Base-by-base conservation (phyloP, 73 alveolate genomes). In the Tetrahymena elliotti region DNA sequence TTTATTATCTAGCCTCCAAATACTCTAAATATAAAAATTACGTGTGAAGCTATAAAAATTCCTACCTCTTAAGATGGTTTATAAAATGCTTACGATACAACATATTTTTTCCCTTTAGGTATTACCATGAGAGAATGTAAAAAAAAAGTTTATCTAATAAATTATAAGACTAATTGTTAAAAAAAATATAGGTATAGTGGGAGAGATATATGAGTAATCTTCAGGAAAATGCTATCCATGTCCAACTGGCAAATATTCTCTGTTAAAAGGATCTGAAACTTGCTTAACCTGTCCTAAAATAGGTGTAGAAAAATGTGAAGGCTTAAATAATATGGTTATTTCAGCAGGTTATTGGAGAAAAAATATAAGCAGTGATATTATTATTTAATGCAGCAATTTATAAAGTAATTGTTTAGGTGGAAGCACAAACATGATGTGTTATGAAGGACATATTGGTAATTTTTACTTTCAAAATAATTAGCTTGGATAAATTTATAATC, bases 401-500 rank as follows among this genome's bases (percentile, higher is more conserved):
- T 18, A 33, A 20, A 35, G 38, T 4, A 94, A 94, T 84, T 94
- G 96, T 33, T 4, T 47, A 12, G 96, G 96, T 15, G 96, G 96
- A 24, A 84, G 33, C 34, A 83, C 4, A 8, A 68, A 31, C 36
- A 3, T 22, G 16, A n/a, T 68, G 92, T 92, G 95, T 53, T 84
- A 94, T 94, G 83, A 94, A 94, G 93, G 96, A 40, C 93, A 31
- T 88, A 6, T 94, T 83, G 83, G 35, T 84, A 22, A n/a, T n/a
- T n/a, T n/a, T n/a, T n/a, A n/a, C n/a, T n/a, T n/a, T n/a, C n/a
- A n/a, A n/a, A n/a, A n/a, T n/a, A n/a, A n/a, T n/a, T n/a, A n/a
- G n/a, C n/a, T n/a, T n/a, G n/a, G n/a, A n/a, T n/a, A n/a, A n/a
- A n/a, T n/a, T n/a, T n/a, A n/a, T n/a, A n/a, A n/a, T n/a, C n/a